Conservation (phyloP, 768 basidiomycete species). For the Strobilomyces dryophilus region DNA sequence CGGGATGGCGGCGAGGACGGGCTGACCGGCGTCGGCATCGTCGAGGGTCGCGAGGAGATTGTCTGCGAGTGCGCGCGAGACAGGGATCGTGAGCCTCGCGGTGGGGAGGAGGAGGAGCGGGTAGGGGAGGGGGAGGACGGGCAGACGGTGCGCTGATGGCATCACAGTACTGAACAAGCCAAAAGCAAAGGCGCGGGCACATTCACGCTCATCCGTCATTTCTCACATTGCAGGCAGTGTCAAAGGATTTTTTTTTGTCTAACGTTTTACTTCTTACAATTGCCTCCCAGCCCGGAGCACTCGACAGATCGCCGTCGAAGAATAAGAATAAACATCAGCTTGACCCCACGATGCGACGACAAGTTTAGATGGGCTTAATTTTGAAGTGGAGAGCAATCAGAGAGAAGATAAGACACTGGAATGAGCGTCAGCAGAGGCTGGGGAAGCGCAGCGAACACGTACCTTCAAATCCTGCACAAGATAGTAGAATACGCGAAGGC, state of each 20-base stretch:
- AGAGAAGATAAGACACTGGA: constrained; percentile 94
- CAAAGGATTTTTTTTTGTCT: constrained; percentile 36
- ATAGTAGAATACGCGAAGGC: constrained; percentile 96
- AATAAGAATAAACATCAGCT: not conserved
- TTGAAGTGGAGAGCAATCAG: constrained; percentile 99
- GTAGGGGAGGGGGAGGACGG: constrained; percentile 64
- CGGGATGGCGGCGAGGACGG: constrained; percentile 67
- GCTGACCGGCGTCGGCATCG: constrained; percentile 58
- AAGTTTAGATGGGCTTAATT: constrained; percentile 90
- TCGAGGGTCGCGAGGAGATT: constrained; percentile 64
- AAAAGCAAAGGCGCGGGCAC: not conserved
- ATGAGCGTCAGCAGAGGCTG: not conserved
- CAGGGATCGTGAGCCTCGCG: constrained; percentile 62
- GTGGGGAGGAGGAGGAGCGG: constrained; percentile 76
- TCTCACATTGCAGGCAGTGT: not conserved
- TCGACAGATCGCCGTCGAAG: constrained; percentile 43
- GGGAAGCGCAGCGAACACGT: constrained; percentile 14
- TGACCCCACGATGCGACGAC: too few relatives aligned
- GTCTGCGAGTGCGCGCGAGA: constrained; percentile 59
- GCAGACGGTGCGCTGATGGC: constrained; percentile 42
- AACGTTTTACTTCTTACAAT: constrained; percentile 39
- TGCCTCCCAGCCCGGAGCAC: constrained; percentile 20
- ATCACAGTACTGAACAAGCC: constrained; percentile 9
- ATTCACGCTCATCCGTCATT: not conserved
- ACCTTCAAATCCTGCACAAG: constrained; percentile 97